Base-by-base conservation (phyloP, 176 grass and related monocot genomes). In the Chloris gayana region DNA sequence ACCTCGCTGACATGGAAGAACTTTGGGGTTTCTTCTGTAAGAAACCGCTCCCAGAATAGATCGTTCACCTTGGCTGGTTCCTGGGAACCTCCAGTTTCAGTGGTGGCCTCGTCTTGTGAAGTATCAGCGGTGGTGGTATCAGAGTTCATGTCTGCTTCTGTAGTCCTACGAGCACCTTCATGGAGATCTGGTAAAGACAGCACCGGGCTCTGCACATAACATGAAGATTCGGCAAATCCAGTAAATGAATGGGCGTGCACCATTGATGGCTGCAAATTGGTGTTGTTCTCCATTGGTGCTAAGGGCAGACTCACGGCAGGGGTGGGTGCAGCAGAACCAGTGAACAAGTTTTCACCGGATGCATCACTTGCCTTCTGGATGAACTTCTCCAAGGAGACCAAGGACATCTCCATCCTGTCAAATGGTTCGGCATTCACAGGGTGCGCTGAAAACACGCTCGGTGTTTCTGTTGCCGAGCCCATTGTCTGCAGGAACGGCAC, bases 351-450 rank as follows among this genome's bases (percentile, higher is more conserved):
- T 69, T 95, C 63, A 10, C 70, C 44, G 21, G 78, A 58, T 8
- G 81, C 38, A 62, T 88, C 58, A 64, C 39, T 69, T 1, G 89
- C 86, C 31, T 56, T 85, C 79, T 86, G 85, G 62, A 99, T 76
- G 34, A 99, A 74, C 18, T 83, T 93, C 83, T 99, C 96, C 73
- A 93, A 27, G 2, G 90, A 99, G 39, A 74, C 86, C 83, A 99
- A 38, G 18, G 90, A 62, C 32, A 79, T 70, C 86, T 99, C 92
- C 90, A 99, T 89, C 81, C 82, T 99, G 29, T 86, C 84, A n/a
- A 99, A 77, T 9, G 75, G 61, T 39, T 92, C 83, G 1, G 75
- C 56, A 29, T 82, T 67, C 1, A 82, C 46, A 14, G 34, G 6
- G 25, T 51, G 79, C 66, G 60, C 21, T 10, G 71, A 41, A 57